Evolutionary conservation across 352 stramenopile species (phyloP).

Genomic region (Phytophthora kernoviae): DNA sequence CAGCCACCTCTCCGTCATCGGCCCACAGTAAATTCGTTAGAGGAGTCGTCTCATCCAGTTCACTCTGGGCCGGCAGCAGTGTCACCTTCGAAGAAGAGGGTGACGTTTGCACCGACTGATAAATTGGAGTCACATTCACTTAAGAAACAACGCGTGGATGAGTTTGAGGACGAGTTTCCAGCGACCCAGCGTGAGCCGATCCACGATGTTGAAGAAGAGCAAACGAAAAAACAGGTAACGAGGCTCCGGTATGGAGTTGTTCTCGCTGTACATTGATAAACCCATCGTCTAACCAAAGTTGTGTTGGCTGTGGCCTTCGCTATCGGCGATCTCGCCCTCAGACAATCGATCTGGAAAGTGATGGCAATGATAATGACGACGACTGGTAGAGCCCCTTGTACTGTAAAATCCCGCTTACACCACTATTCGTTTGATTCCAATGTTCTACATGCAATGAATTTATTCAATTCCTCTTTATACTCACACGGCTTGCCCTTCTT

Average conservation of each 20-base stretch:
- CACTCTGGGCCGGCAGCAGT: background rate
- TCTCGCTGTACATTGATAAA: constrained; percentile 83
- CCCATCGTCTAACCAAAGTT: constrained; percentile 53
- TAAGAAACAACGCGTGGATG: constrained; percentile 26
- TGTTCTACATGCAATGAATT: constrained; percentile 7
- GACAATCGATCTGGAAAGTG: constrained; percentile 48
- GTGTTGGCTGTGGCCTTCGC: constrained; percentile 69
- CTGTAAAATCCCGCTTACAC: constrained; percentile 10
- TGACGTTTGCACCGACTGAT: constrained; percentile 29
- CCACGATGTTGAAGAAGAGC: constrained; percentile 37
- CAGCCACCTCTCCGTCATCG: constrained; percentile 12
- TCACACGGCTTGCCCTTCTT: background rate
- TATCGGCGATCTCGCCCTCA: constrained; percentile 67
- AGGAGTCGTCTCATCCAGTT: constrained; percentile 15
- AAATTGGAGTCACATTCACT: constrained; percentile 13
- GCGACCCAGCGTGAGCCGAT: background rate
- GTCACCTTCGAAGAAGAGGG: constrained; percentile 21
- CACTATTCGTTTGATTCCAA: background rate
- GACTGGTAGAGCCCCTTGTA: constrained; percentile 23
- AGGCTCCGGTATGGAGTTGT: constrained; percentile 60
- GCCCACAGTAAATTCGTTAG: constrained; percentile 13
- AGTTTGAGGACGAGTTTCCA: constrained; percentile 33
- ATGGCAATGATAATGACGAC: constrained; percentile 48
- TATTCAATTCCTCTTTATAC: background rate
- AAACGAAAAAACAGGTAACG: constrained; percentile 38